A percentile compares a stretch with the other conserved stretches of the same genome.
phyloP scores from a whole-genome alignment of 1,284 basidiomycete species.

The Ganoderma sp. region DNA sequence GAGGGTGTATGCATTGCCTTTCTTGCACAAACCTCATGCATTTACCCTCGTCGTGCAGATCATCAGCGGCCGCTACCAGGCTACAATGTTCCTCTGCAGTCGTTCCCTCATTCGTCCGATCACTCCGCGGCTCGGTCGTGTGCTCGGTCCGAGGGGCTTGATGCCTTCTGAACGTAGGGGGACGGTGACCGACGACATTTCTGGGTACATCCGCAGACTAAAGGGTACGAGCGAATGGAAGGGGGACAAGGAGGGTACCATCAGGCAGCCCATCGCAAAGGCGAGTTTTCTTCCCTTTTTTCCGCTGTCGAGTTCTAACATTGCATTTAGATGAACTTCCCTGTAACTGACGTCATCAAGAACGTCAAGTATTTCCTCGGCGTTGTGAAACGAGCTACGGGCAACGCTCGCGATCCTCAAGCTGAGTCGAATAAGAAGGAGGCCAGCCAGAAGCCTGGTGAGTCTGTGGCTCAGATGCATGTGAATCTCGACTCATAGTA shows the following conservation, averaged over 20 bases:
- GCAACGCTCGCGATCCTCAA: constrained; percentile 58
- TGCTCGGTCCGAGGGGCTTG: constrained; percentile 91
- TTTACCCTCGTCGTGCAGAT: constrained; percentile 52
- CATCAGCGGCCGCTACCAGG: constrained; percentile 67
- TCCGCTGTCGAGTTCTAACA: background rate
- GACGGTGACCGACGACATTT: constrained; percentile 90
- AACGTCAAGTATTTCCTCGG: constrained; percentile 84
- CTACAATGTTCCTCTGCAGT: constrained; percentile 87
- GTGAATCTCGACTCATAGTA: constrained; percentile 2
- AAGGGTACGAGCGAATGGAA: constrained; percentile 91
- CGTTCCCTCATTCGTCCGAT: constrained; percentile 81
- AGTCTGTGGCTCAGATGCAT: constrained; percentile 27
- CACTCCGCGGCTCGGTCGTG: constrained; percentile 82
- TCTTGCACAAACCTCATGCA: background rate
- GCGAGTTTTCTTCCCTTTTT: constrained; percentile 43
- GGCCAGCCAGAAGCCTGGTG: constrained; percentile 48
- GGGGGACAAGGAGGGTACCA: constrained; percentile 87
- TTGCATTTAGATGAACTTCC: constrained; percentile 67
- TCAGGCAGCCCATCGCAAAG: constrained; percentile 79
- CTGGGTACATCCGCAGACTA: constrained; percentile 79
- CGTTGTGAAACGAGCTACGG: constrained; percentile 79
- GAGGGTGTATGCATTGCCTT: constrained; percentile 63
- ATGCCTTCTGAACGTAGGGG: constrained; percentile 96
- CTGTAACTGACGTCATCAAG: constrained; percentile 74
- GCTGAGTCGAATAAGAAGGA: constrained; percentile 39